A percentile compares a stretch with the other conserved stretches of the same genome.
These are phyloP conservation scores for Phlebopus sp. DNA, from an alignment of 1,284 basidiomycete genomes.

Conservation along the genomic window DNA sequence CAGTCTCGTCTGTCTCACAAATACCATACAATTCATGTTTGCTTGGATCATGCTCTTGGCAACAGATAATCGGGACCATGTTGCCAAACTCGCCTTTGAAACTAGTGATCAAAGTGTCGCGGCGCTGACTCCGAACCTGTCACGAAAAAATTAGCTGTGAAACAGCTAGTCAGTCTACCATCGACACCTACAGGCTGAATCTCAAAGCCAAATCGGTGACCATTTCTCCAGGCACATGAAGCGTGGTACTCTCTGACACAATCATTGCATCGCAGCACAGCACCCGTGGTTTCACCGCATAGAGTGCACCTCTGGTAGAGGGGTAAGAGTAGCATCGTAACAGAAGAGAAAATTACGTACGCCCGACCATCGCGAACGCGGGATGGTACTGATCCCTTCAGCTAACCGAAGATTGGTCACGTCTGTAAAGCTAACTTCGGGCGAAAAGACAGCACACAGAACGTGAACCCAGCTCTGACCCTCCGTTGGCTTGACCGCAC, in stretches of 20 bases:
- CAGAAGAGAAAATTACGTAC: conserved; percentile 38
- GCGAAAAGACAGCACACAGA: conserved; percentile 85
- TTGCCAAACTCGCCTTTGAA: conserved; percentile 86
- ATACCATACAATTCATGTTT: conserved; percentile 74
- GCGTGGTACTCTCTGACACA: conserved; percentile 82
- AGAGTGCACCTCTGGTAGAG: conserved; percentile 56
- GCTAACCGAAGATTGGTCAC: conserved; percentile 68
- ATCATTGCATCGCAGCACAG: conserved; percentile 80
- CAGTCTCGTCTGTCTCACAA: conserved; percentile 81
- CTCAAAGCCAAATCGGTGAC: conserved; percentile 88
- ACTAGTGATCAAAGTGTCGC: conserved; percentile 64
- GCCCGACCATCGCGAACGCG: conserved; percentile 59
- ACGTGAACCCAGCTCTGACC: conserved; percentile 92
- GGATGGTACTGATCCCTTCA: conserved; percentile 83
- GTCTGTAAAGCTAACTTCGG: conserved; percentile 81
- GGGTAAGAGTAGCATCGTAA: not conserved
- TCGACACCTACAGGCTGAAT: conserved; percentile 65
- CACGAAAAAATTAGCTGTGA: conserved; percentile 8
- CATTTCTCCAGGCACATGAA: conserved; percentile 85
- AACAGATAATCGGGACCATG: conserved; percentile 80
- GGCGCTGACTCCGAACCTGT: conserved; percentile 72
- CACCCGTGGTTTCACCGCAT: conserved; percentile 67
- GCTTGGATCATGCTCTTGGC: conserved; percentile 74
- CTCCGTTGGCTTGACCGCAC: conserved; percentile 91
- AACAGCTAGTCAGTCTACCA: not conserved